Percentiles rank a stretch among this genome's conserved stretches.
These are phyloP conservation scores for Metschnikowia lachancei DNA, from an alignment of 805 yeast species.

Conservation along the genomic window DNA sequence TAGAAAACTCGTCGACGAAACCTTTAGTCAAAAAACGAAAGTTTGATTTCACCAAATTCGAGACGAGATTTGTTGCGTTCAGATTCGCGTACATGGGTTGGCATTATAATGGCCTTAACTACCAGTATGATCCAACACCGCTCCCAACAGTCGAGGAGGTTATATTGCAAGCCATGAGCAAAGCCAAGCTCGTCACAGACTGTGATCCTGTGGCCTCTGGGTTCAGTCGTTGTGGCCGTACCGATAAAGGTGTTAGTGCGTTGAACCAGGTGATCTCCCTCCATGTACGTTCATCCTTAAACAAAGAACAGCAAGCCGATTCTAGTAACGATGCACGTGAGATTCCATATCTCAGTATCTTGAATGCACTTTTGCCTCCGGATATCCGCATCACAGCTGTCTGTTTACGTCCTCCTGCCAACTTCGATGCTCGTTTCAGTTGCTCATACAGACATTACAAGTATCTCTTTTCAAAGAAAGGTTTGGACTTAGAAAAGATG, in stretches of 20 bases:
- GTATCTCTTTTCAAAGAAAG: slow-evolving; percentile 63
- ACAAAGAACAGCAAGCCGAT: slow-evolving; percentile 58
- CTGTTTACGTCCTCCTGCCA: slow-evolving; percentile 76
- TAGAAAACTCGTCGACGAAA: too few species aligned
- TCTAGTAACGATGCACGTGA: slow-evolving; percentile 61
- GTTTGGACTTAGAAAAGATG: slow-evolving; percentile 67
- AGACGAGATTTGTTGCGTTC: slow-evolving; percentile 70
- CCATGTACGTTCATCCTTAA: slow-evolving; percentile 64
- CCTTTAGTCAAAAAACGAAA: slow-evolving; percentile 22
- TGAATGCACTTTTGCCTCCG: slow-evolving; percentile 74
- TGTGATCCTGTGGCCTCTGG: slow-evolving; percentile 59
- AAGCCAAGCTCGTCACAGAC: slow-evolving; percentile 62
- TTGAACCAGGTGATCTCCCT: slow-evolving; percentile 90
- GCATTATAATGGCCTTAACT: slow-evolving; percentile 89
- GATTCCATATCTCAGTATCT: slow-evolving; percentile 67
- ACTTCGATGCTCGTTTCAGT: slow-evolving; percentile 90
- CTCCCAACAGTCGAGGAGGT: slow-evolving; percentile 84
- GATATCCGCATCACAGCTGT: slow-evolving; percentile 83
- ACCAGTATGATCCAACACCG: slow-evolving; percentile 71
- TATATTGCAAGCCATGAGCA: slow-evolving; percentile 67
- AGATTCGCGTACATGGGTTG: slow-evolving; percentile 89
- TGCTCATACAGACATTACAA: slow-evolving; percentile 84
- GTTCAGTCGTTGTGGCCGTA: slow-evolving; percentile 90
- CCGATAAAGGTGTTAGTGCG: slow-evolving; percentile 96
- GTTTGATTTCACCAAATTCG: slow-evolving; percentile 64